phyloP scores from a whole-genome alignment of 768 basidiomycete genomes.

The Tulasnella sp. region DNA sequence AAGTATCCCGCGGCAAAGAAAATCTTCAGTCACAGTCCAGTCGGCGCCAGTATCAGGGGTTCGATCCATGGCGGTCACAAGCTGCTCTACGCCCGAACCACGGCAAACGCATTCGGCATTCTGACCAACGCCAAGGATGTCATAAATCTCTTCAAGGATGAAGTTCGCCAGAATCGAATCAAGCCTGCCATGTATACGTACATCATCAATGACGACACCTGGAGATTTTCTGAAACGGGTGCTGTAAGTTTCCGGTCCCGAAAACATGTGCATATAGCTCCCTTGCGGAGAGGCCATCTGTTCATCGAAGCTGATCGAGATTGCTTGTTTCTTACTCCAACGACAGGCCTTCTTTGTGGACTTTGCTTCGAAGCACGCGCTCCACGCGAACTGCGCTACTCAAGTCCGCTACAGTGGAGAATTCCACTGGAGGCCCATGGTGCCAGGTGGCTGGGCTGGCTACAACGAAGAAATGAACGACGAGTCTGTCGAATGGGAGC shows the following conservation, averaged over 20 bases:
- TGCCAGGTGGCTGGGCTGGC: conserved; percentile 23
- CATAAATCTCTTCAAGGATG: conserved; percentile 39
- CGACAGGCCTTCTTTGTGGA: conserved; percentile 33
- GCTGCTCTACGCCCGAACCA: conserved; percentile 71
- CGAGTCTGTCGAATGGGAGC: conserved; percentile 66
- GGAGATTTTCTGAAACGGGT: conserved; percentile 35
- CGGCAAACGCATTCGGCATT: conserved; percentile 63
- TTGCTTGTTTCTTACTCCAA: neutral
- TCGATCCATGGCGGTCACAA: conserved; percentile 73
- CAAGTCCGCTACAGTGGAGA: conserved; percentile 75
- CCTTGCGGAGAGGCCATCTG: neutral
- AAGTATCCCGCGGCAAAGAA: conserved; percentile 69
- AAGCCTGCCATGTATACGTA: conserved; percentile 88
- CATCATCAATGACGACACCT: conserved; percentile 53
- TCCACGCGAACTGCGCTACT: conserved; percentile 74
- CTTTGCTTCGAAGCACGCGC: conserved; percentile 72
- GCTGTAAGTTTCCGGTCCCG: conserved; percentile 19
- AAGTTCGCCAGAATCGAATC: conserved; percentile 42
- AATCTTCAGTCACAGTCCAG: conserved; percentile 63
- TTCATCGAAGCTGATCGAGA: neutral
- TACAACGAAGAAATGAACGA: conserved; percentile 18
- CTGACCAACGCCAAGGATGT: conserved; percentile 57
- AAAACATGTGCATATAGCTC: neutral
- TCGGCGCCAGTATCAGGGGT: conserved; percentile 64
- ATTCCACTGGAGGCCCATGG: conserved; percentile 54